Evolutionary conservation across 1,139 yeast species (phyloP).

Genomic region (Hansenula lynferdii): DNA sequence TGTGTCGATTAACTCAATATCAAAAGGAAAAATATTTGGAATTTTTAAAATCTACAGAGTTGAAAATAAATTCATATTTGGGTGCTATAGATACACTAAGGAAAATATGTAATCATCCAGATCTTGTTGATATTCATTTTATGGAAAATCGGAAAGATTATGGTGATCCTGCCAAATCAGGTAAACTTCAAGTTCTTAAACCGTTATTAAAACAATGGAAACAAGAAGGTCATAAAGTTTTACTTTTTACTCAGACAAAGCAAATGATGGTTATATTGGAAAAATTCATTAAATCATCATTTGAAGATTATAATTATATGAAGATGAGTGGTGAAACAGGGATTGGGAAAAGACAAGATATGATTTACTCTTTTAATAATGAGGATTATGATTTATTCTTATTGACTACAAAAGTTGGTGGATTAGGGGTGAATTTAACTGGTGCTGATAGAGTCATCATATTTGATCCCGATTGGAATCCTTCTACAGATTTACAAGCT

Average conservation of each 20-base stretch:
- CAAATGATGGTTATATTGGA: slow-evolving; percentile 92
- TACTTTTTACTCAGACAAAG: slow-evolving; percentile 84
- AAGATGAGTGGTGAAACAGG: slow-evolving; percentile 96
- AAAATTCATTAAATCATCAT: slow-evolving; percentile 46
- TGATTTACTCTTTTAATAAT: slow-evolving; percentile 77
- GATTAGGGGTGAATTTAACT: slow-evolving; percentile 87
- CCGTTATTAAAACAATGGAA: slow-evolving; percentile 76
- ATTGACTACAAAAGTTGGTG: slow-evolving; percentile 93
- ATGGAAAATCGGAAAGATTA: slow-evolving; percentile 40
- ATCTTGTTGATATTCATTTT: slow-evolving; percentile 59
- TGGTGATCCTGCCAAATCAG: slow-evolving; percentile 72
- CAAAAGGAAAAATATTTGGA: slow-evolving; percentile 73
- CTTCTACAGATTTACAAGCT: slow-evolving; percentile 96
- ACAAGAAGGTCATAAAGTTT: slow-evolving; percentile 68
- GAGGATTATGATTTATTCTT: slow-evolving; percentile 62
- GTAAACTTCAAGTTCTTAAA: slow-evolving; percentile 86
- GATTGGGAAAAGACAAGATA: slow-evolving; percentile 63
- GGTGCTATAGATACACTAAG: slow-evolving; percentile 88
- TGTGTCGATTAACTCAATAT: slow-evolving; percentile 74
- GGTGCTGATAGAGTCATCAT: slow-evolving; percentile 96
- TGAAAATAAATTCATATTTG: slow-evolving; percentile 72
- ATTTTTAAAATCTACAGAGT: slow-evolving; percentile 73
- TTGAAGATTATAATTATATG: slow-evolving; percentile 44
- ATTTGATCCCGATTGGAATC: slow-evolving; percentile 98
- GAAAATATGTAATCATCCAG: slow-evolving; percentile 96